A percentile compares a stretch with the other conserved stretches of the same genome.
Evolutionary conservation across 1,284 basidiomycete species (phyloP).

Genomic region (Paramarasmius palmivorus): DNA sequence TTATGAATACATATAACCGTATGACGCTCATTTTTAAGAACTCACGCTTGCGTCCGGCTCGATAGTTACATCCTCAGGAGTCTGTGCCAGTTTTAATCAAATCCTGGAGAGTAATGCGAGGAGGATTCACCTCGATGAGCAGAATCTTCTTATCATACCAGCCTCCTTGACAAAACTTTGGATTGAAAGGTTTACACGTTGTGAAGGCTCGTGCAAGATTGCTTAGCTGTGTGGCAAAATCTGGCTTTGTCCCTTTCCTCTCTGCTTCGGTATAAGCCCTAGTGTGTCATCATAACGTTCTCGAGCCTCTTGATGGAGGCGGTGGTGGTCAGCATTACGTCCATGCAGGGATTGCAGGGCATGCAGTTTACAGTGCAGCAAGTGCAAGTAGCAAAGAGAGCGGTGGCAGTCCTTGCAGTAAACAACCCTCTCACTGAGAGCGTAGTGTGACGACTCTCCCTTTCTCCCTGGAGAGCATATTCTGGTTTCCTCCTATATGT

Average conservation of each 20-base stretch:
- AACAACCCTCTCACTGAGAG: conserved; percentile 25
- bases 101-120: too few species aligned
- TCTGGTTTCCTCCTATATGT: not conserved
- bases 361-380: conserved; percentile 48
- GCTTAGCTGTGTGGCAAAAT: conserved; percentile 33
- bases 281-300: conserved; percentile 28
- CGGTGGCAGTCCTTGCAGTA: conserved; percentile 53
- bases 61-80: not conserved
- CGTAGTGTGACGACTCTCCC: conserved; percentile 22
- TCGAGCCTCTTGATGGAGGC: conserved; percentile 34
- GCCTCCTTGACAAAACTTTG: conserved; percentile 35
- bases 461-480: not conserved
- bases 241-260: conserved; percentile 33
- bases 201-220: conserved; percentile 41
- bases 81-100: not conserved
- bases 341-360: conserved; percentile 48
- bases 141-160: conserved; percentile 46
- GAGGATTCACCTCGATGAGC: not conserved
- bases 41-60: too few species aligned
- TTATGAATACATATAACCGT: too few species aligned
- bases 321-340: conserved; percentile 38
- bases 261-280: conserved; percentile 31
- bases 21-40: too few species aligned
- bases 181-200: conserved; percentile 43
- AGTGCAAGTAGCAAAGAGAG: conserved; percentile 51